A percentile compares a stretch with the other conserved stretches of the same genome.
Evolutionary conservation across 2,329 filamentous ascomycete genomes (phyloP).

Genomic region (Stromatinia cepivora): DNA sequence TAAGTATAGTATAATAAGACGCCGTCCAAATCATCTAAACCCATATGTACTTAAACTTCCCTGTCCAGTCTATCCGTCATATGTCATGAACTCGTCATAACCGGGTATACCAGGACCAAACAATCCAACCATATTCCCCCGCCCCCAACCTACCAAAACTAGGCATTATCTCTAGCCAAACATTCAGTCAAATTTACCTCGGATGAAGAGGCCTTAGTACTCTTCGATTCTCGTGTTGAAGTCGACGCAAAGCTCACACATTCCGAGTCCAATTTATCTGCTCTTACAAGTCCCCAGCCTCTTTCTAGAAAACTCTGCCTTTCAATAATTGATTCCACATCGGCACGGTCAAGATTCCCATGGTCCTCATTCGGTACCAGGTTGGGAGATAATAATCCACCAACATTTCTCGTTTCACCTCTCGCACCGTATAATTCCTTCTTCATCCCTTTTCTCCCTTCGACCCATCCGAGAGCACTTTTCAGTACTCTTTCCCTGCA

Average conservation of each 20-base stretch:
- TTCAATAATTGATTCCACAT: slow-evolving; percentile 17
- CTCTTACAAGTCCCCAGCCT: slow-evolving; percentile 14
- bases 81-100: background rate
- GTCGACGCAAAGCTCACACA: slow-evolving; percentile 16
- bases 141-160: no score
- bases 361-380: background rate
- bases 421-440: slow-evolving; percentile 21
- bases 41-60: background rate
- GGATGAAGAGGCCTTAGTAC: slow-evolving; percentile 1
- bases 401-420: slow-evolving; percentile 19
- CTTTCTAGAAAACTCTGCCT: slow-evolving; percentile 20
- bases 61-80: background rate
- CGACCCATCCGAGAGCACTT: slow-evolving; percentile 33
- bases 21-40: background rate
- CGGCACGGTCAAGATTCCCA: background rate
- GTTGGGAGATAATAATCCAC: slow-evolving; percentile 2
- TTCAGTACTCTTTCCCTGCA: slow-evolving; percentile 32
- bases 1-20: background rate
- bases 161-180: background rate
- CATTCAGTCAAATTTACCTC: background rate
- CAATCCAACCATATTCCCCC: background rate
- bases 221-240: background rate
- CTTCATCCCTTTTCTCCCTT: slow-evolving; percentile 20
- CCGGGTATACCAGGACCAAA: background rate
- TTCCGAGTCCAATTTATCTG: slow-evolving; percentile 17